Evolutionary conservation across 1,284 basidiomycete genomes (phyloP), one percentile per base, ranked within the genome.

Genomic region (Tylopilus sp.): DNA sequence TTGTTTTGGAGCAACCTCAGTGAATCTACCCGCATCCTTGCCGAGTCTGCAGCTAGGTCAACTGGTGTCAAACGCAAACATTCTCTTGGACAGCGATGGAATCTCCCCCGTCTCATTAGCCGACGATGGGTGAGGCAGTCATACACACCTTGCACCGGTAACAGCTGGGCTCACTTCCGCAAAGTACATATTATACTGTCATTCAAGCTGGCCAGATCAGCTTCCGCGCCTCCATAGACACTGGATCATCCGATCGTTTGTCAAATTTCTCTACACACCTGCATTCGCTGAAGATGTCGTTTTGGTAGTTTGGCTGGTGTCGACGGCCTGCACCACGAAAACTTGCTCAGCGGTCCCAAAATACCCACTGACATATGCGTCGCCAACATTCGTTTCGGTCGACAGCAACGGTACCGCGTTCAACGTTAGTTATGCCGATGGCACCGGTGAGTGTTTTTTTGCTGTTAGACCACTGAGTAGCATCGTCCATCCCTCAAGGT

Each of bases 151-250:
- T n/a, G 35, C 59, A 23, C 6, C 21, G 21, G 18, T 53, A 29
- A 41, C 46, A 40, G 38, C 53, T 34, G 42, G 36, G 43, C 59
- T 55, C 39, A 63, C 49, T 19, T 19, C 16, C 23, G n/a, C 41
- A 12, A 57, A 86, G 84, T 60, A 80, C 86, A 4, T 89, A 87
- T 59, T 88, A 78, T 58, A 69, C 76, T 15, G 65, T 86, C 37
- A 71, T 87, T 41, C 65, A 75, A 51, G 69, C 74, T 34, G 87
- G 86, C 34, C 70, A 73, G 51, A 77, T 86, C 53, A 78, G 67
- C 58, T 84, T 88, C 56, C 81, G 85, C 15, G 77, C 83, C n/a
- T 77, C 78, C 1, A 67, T 89, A 35, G 86, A 89, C 64, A 89
- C 87, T 1, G 88, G 74, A n/a, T 89, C 87, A 4, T 75, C 86